Conservation (phyloP, 495 filamentous ascomycete genomes). For the Apiosordaria backusii region DNA sequence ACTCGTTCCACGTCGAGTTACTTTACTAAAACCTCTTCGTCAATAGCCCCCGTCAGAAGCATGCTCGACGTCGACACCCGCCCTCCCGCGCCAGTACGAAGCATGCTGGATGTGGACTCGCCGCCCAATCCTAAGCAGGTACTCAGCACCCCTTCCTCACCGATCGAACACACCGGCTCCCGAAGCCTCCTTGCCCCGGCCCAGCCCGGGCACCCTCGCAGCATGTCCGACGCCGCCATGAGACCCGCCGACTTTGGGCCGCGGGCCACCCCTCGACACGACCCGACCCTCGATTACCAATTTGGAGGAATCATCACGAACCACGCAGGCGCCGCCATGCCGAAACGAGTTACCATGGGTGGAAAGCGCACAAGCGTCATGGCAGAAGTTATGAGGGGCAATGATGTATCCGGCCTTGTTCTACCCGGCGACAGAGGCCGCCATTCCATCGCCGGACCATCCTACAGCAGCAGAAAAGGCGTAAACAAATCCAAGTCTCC, state of each 20-base stretch:
- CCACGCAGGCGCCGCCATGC: conserved; percentile 39
- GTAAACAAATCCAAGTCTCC: conserved; percentile 62
- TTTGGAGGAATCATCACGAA: conserved; percentile 51
- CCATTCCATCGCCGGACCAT: conserved; percentile 41
- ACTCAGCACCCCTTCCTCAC: conserved; percentile 43
- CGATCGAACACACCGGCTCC: conserved; percentile 22
- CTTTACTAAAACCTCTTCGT: conserved; percentile 26
- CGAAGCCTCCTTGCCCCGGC: not conserved
- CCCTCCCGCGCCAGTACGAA: conserved; percentile 35
- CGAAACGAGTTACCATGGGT: conserved; percentile 44
- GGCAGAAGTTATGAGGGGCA: conserved; percentile 47
- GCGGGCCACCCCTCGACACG: conserved; percentile 30
- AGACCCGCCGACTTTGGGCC: conserved; percentile 43
- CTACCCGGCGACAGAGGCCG: conserved; percentile 44
- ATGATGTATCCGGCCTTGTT: conserved; percentile 41
- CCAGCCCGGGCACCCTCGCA: conserved; percentile 38
- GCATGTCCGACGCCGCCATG: conserved; percentile 49
- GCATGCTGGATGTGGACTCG: conserved; percentile 42
- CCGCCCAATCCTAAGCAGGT: conserved; percentile 30
- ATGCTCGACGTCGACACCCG: conserved; percentile 56
- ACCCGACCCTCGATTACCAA: conserved; percentile 49
- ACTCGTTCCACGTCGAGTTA: conserved; percentile 29
- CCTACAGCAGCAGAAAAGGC: conserved; percentile 32
- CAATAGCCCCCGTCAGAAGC: conserved; percentile 50
- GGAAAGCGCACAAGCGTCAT: conserved; percentile 42